Percentiles rank a stretch among this genome's conserved stretches.
Evolutionary conservation across 2,329 filamentous ascomycete species (phyloP).

Genomic region (Gnomoniopsis sp.): DNA sequence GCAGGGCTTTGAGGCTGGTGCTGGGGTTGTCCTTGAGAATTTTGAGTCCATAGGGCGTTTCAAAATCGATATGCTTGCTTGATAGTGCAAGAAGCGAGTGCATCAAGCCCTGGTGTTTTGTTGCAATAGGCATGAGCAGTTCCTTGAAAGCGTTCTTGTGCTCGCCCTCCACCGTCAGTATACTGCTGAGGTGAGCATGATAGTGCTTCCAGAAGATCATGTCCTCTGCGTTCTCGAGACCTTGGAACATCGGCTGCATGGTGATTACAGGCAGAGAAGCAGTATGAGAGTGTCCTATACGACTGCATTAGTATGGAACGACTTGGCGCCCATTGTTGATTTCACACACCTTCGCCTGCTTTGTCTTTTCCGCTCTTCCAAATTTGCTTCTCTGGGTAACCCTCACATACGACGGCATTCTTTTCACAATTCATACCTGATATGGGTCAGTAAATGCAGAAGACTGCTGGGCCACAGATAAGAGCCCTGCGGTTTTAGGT

Average conservation of each 20-base stretch:
- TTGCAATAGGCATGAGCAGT: slow-evolving; percentile 77
- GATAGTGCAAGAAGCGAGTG: slow-evolving; percentile 84
- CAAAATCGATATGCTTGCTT: slow-evolving; percentile 68
- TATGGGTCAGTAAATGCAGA: background rate
- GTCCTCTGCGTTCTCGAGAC: slow-evolving; percentile 77
- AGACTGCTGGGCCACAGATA: background rate
- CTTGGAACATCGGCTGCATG: slow-evolving; percentile 68
- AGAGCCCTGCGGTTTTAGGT: background rate
- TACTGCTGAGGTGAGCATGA: slow-evolving; percentile 71
- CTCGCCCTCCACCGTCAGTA: slow-evolving; percentile 79
- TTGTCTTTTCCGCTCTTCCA: slow-evolving; percentile 85
- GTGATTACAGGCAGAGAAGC: slow-evolving; percentile 51
- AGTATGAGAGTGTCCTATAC: slow-evolving; percentile 27
- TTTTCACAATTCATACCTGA: slow-evolving; percentile 85
- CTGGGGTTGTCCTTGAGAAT: slow-evolving; percentile 47
- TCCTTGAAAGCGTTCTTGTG: slow-evolving; percentile 82
- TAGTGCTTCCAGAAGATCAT: slow-evolving; percentile 82
- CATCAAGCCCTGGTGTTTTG: slow-evolving; percentile 79
- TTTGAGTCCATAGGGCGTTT: slow-evolving; percentile 53
- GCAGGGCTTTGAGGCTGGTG: slow-evolving; percentile 43
- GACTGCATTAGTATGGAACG: background rate
- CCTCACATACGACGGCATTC: slow-evolving; percentile 88
- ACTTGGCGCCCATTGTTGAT: background rate
- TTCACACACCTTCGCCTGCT: slow-evolving; percentile 60
- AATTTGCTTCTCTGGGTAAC: slow-evolving; percentile 80